phyloP scores from a whole-genome alignment of 2,329 filamentous ascomycete species.

The Tolypocladium paradoxum region DNA sequence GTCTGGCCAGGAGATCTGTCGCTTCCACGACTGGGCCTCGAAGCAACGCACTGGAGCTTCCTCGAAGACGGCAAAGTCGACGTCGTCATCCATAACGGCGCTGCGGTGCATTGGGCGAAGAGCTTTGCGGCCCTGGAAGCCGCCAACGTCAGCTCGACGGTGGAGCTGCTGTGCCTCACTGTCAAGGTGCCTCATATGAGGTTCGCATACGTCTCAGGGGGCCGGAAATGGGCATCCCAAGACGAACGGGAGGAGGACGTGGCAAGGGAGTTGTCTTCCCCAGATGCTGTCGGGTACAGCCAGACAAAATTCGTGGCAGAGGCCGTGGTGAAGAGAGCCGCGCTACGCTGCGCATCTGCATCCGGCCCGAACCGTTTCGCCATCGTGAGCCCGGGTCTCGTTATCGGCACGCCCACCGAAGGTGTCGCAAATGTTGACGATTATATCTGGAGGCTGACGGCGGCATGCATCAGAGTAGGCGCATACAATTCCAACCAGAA shows the following conservation, averaged over 20 bases:
- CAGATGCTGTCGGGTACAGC: conserved; percentile 7
- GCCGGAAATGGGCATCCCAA: not conserved
- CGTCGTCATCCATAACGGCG: conserved; percentile 8
- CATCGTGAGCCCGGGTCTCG: conserved; percentile 5
- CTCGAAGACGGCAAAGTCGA: not conserved
- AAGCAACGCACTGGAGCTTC: not conserved
- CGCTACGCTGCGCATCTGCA: conserved; percentile 1
- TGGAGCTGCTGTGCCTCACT: conserved; percentile 3
- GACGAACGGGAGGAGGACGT: conserved; percentile 1
- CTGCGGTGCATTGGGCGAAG: conserved; percentile 4
- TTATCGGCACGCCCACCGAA: conserved; percentile 11
- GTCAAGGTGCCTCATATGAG: not conserved
- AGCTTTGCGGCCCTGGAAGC: conserved; percentile 3
- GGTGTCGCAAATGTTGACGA: conserved; percentile 11
- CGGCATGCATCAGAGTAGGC: conserved; percentile 6
- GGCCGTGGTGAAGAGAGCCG: conserved; percentile 7
- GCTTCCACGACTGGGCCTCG: not conserved
- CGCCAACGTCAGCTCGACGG: conserved; percentile 4
- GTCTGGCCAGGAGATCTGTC: conserved; percentile 4
- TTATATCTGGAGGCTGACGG: conserved; percentile 9
- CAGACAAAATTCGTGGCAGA: conserved; percentile 14
- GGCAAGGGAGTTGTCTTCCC: not conserved
- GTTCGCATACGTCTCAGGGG: conserved; percentile 2
- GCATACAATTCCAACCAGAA: conserved; percentile 5
- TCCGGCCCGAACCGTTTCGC: not conserved